Base-by-base conservation (phyloP, 1,284 basidiomycete species). In the Naganishia sp. region DNA sequence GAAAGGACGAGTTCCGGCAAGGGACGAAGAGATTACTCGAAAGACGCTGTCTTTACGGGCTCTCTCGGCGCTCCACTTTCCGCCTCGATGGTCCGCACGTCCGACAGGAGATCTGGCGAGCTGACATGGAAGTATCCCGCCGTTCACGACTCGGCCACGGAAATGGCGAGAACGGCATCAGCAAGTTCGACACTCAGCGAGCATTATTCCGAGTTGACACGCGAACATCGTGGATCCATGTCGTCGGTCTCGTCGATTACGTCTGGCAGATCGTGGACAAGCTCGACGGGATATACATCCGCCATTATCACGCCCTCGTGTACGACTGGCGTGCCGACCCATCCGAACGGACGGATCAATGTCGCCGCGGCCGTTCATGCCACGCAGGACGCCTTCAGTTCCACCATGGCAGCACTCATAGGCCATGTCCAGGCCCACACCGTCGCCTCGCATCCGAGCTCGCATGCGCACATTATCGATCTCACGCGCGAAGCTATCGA, bases 371-470 rank as follows among this genome's bases (percentile, higher is more conserved):
- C 75, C 32, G 86, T 81, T 43, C 72, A 88, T 23, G 78, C 83
- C 61, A 90, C 90, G 11, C 92, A 95, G 76, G 92, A 95, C 74
- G 87, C 90, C 67, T 89, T 96, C 70, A 83, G 97, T 7, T 95
- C 92, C 5, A 90, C 92, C 18, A 92, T 97, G 72, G 94, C 95
- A 13, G 94, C 94, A 2, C 94, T 99, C 77, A 95, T 99, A 73
- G 94, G 94, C 0, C 94, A 97, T 74, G 90, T 93, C 1, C 94
- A 99, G 75, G 91, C 90, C 17, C 92, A 98, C 81, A 89, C 90
- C 21, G 87, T 90, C 61, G 83, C 86, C 28, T 90, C 90, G 21
- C 92, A 96, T 77, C 90, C 94, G 0, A 92, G 92, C 9, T 91
- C 88, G 69, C 95, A 92, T 43, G 93, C 92, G 0, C 89, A 94